Evolutionary conservation across 225 moss, liverwort and hornwort genomes (phyloP), one percentile per base, ranked within the genome.

Genomic region (Climacium dendroides): DNA sequence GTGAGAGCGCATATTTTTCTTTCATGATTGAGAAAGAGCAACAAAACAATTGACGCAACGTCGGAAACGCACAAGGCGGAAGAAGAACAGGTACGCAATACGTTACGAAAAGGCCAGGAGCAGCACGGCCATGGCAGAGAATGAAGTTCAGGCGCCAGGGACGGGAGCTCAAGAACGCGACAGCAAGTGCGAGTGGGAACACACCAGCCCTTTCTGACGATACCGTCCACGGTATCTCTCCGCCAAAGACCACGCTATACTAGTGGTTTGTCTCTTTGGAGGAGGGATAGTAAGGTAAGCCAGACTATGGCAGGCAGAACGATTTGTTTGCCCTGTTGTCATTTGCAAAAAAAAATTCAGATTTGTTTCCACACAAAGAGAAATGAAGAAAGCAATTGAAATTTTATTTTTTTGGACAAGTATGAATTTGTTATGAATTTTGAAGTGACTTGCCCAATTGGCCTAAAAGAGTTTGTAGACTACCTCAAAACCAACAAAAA

Each of bases 1-100:
- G 92, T 39, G 60, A 86, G 87, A 88, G 85, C 54, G 87, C 86
- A 57, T 88, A 89, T 86, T 92, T 92, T 25, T 93, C 91, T 78
- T 37, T 91, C 91, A 90, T 91, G 81, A 53, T 78, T 45, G 79
- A 57, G 48, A 29, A 62, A 78, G 77, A 62, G 74, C 58, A 30
- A 41, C 63, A 43, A 85, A 66, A 53, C 57, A 75, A 86, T 67
- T 59, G 78, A 84, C 9, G 20, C 82, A 74, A 59, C 15, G 71
- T 39, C 48, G 43, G 28, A 45, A 34, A 59, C 7, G 64, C 59
- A n/a, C 35, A 76, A 45, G 73, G 43, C 26, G 34, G 25, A 73
- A 63, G 82, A 60, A 32, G 55, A 47, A 12, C 34, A 71, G 67
- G 79, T 59, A 53, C n/a, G 41, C 85, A 50, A 81, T 65, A 45